Conservation (phyloP, 2,329 filamentous ascomycete species). For the Trichophyton mentagrophytes region DNA sequence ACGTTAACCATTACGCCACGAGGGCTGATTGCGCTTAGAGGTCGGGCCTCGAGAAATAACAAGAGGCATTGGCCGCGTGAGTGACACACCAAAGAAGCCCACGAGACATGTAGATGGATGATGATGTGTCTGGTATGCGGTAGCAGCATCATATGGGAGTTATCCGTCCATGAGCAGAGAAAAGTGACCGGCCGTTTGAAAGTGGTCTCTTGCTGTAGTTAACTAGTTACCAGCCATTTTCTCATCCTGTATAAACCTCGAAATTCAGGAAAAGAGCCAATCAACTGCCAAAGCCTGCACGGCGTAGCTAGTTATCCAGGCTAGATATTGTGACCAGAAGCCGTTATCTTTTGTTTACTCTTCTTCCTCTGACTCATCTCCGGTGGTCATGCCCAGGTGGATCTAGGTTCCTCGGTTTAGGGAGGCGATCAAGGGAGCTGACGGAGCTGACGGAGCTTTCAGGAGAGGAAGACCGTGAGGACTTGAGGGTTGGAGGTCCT, state of each 20-base stretch:
- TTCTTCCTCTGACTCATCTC: background rate
- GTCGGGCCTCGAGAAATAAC: background rate
- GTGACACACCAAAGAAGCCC: background rate
- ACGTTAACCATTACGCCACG: conserved; percentile 3
- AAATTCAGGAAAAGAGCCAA: background rate
- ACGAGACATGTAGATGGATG: background rate
- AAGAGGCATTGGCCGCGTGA: background rate
- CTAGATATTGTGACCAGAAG: no score
- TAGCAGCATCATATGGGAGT: no score
- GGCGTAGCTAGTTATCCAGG: no score
- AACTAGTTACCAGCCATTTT: no score
- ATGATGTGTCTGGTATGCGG: no score
- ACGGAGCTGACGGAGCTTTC: background rate
- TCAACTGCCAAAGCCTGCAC: background rate
- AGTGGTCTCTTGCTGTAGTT: no score
- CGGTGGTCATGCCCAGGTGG: background rate
- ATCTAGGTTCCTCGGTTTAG: background rate
- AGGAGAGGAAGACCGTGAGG: background rate
- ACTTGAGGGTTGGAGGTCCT: background rate
- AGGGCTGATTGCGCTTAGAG: background rate
- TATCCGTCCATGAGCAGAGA: no score
- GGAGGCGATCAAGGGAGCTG: background rate
- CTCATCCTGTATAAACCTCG: no score
- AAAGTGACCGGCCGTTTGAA: no score
- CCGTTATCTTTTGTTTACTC: background rate